Percentiles rank a stretch among this genome's conserved stretches.
Evolutionary conservation across 768 basidiomycete species (phyloP).

Genomic region (Suillus ampliporus): DNA sequence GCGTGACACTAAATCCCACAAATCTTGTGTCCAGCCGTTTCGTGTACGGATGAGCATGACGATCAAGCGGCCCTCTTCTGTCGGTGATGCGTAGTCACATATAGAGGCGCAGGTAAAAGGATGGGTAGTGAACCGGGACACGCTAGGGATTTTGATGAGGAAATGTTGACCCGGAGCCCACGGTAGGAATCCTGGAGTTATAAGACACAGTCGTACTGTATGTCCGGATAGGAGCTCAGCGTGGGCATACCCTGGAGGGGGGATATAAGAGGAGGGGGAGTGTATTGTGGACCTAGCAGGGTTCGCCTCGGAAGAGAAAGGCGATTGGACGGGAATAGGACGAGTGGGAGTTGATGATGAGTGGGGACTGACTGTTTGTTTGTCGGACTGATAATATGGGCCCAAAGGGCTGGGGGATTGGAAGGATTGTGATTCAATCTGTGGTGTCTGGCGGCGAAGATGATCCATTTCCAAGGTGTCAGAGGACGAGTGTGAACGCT

Average conservation of each 20-base stretch:
- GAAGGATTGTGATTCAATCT: slow-evolving; percentile 12
- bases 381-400: slow-evolving; percentile 23
- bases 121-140: slow-evolving; percentile 66
- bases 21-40: slow-evolving; percentile 68
- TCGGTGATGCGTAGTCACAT: slow-evolving; percentile 51
- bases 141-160: slow-evolving; percentile 65
- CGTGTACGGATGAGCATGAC: slow-evolving; percentile 73
- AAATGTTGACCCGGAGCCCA: slow-evolving; percentile 88
- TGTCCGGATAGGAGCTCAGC: slow-evolving; percentile 73
- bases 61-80: slow-evolving; percentile 58
- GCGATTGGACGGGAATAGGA: background rate
- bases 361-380: slow-evolving; percentile 9
- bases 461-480: slow-evolving; percentile 34
- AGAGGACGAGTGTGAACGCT: background rate
- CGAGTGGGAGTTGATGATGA: slow-evolving; percentile 4
- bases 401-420: slow-evolving; percentile 32
- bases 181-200: slow-evolving; percentile 56
- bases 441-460: slow-evolving; percentile 14
- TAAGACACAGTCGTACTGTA: slow-evolving; percentile 70
- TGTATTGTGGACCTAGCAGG: background rate
- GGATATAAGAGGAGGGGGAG: slow-evolving; percentile 36
- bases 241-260: slow-evolving; percentile 72
- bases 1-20: slow-evolving; percentile 60
- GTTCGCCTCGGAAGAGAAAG: slow-evolving; percentile 4
- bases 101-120: slow-evolving; percentile 76